A percentile compares a stretch with the other conserved stretches of the same genome.
Conservation (phyloP, 257 asterid genomes). For the Solanum sejunctum region DNA sequence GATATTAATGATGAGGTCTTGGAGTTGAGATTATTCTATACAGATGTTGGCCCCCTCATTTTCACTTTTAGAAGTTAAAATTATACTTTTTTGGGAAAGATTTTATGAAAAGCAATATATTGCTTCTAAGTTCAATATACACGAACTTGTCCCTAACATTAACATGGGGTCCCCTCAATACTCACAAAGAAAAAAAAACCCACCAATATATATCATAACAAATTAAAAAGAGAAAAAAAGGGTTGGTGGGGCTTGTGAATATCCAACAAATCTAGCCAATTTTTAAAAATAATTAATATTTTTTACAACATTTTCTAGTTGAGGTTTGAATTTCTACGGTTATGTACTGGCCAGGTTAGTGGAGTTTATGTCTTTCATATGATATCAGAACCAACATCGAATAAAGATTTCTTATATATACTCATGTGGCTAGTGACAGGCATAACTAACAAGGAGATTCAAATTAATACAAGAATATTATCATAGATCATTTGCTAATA, state of each 20-base stretch:
- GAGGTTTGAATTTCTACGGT: not conserved
- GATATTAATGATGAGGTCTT: constrained; percentile 35
- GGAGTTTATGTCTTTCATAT: not conserved
- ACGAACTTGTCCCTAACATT: not conserved
- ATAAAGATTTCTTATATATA: not conserved
- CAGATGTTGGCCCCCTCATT: constrained; percentile 19
- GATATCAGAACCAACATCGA: not conserved
- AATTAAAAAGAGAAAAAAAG: not conserved
- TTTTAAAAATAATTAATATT: not conserved
- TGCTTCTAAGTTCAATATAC: constrained; percentile 8
- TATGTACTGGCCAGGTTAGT: no score
- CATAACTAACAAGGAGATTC: no score
- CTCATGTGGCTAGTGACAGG: not conserved
- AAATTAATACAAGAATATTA: no score
- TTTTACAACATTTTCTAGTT: not conserved
- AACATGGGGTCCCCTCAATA: constrained; percentile 4
- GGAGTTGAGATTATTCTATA: constrained; percentile 11
- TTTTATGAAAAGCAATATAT: constrained; percentile 8
- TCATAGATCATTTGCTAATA: not conserved
- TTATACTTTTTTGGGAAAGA: constrained; percentile 10
- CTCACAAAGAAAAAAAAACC: not conserved
- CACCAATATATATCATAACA: not conserved
- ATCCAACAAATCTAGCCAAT: not conserved
- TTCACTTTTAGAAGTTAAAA: constrained; percentile 9
- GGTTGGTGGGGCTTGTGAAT: not conserved